These are phyloP conservation scores for Thymus quinquecostatus DNA, from an alignment of 257 asterid species.

Conservation along the genomic window DNA sequence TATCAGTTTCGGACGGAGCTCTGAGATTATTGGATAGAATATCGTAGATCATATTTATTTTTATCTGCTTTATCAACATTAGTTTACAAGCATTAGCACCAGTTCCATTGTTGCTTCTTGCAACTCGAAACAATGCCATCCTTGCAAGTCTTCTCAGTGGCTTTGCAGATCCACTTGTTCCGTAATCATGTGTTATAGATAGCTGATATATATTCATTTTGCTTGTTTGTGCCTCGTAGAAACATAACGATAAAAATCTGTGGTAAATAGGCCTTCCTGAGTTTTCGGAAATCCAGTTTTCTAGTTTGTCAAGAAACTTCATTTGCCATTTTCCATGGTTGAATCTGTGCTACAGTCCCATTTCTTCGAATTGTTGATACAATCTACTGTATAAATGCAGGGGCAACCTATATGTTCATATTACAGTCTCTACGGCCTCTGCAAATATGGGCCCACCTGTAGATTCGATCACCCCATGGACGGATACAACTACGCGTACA, in stretches of 20 bases:
- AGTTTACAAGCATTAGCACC: not conserved
- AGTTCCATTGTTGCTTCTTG: not conserved
- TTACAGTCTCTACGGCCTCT: conserved; percentile 55
- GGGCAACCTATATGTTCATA: conserved; percentile 56
- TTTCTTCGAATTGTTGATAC: not conserved
- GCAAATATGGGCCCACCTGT: conserved; percentile 71
- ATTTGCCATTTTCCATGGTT: not conserved
- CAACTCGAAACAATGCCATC: not conserved
- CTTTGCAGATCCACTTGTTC: not conserved
- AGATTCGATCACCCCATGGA: conserved; percentile 67
- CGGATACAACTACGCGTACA: conserved; percentile 48
- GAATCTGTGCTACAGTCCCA: not conserved
- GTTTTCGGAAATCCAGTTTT: not conserved
- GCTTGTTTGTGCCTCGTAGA: not conserved
- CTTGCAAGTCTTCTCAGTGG: not conserved
- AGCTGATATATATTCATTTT: not conserved
- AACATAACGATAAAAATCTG: not conserved
- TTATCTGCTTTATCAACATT: not conserved
- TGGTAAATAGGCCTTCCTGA: not conserved
- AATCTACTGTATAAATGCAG: conserved; percentile 41
- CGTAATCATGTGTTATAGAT: not conserved
- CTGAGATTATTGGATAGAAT: not conserved
- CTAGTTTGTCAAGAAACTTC: not conserved
- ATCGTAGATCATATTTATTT: not conserved
- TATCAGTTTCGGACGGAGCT: not conserved